Evolutionary conservation across 139 green algal genomes (phyloP).

Genomic region (Micromonas pusilla): DNA sequence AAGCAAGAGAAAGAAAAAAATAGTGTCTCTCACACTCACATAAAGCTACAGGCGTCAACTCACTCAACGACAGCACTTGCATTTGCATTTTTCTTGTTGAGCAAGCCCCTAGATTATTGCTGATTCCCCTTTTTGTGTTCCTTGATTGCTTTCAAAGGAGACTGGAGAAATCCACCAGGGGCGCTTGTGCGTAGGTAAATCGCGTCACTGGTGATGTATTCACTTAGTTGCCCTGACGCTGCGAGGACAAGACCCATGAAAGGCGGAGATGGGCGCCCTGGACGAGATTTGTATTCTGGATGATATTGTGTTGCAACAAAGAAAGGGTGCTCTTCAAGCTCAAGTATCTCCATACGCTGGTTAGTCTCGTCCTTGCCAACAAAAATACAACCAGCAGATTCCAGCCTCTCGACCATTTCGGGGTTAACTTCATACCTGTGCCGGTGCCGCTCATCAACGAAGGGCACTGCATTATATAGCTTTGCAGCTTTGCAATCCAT

Average conservation of each 20-base stretch:
- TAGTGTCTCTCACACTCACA: too few species aligned
- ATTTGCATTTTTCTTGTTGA: not conserved
- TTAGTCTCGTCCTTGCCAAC: constrained; percentile 84
- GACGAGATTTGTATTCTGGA: constrained; percentile 83
- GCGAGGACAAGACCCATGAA: constrained; percentile 43
- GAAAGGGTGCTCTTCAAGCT: constrained; percentile 82
- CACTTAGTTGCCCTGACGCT: constrained; percentile 8
- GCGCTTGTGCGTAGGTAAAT: not conserved
- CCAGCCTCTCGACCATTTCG: constrained; percentile 73
- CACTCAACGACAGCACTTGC: not conserved
- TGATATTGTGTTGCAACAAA: constrained; percentile 86
- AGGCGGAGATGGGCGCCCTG: constrained; percentile 37
- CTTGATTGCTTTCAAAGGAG: not conserved
- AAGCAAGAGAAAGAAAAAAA: too few species aligned
- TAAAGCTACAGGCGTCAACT: too few species aligned
- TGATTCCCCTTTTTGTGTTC: not conserved
- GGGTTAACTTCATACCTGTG: constrained; percentile 92
- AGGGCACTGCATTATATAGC: constrained; percentile 80
- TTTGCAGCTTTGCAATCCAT: constrained; percentile 81
- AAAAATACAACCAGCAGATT: constrained; percentile 77
- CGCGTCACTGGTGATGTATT: constrained; percentile 10
- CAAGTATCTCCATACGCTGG: constrained; percentile 93
- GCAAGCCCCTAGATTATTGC: not conserved
- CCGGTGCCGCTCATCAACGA: constrained; percentile 87
- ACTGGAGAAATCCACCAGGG: not conserved